These are phyloP conservation scores for Nicotiana otophora DNA, from an alignment of 257 asterid genomes.

Conservation along the genomic window DNA sequence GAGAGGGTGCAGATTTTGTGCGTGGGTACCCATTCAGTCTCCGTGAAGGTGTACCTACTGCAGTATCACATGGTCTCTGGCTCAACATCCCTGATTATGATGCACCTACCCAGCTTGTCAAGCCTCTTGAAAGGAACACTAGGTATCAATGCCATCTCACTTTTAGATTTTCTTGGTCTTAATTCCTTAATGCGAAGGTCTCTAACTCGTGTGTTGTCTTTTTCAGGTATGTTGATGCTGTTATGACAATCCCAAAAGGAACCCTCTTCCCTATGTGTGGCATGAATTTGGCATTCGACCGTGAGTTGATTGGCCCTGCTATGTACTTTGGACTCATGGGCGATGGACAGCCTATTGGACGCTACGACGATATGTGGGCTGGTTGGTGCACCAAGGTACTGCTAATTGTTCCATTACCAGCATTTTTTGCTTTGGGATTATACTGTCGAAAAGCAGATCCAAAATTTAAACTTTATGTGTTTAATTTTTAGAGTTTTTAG, in stretches of 20 bases:
- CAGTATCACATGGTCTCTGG: slow-evolving; percentile 70
- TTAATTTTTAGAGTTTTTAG: neutral
- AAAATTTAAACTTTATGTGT: neutral
- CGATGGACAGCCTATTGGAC: slow-evolving; percentile 71
- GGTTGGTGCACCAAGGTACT: slow-evolving; percentile 68
- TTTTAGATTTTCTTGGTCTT: neutral
- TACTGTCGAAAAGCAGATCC: too few species aligned
- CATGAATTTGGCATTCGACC: slow-evolving; percentile 56
- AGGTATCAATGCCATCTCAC: slow-evolving; percentile 16
- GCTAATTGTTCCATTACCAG: neutral
- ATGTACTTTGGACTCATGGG: slow-evolving; percentile 81
- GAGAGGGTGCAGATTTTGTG: slow-evolving; percentile 57
- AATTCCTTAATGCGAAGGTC: neutral
- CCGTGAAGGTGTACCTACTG: slow-evolving; percentile 58
- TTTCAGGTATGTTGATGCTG: slow-evolving; percentile 58
- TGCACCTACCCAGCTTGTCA: slow-evolving; percentile 68
- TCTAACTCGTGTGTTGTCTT: neutral
- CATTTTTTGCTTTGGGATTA: neutral
- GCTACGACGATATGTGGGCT: slow-evolving; percentile 77
- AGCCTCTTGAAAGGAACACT: slow-evolving; percentile 61
- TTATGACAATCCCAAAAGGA: slow-evolving; percentile 60
- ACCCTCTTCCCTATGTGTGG: slow-evolving; percentile 75
- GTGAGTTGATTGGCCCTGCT: slow-evolving; percentile 64
- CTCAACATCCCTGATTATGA: slow-evolving; percentile 66
- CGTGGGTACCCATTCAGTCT: slow-evolving; percentile 71